These are phyloP conservation scores for Fusarium sp. DNA, from an alignment of 2,329 filamentous ascomycete genomes.

Conservation along the genomic window DNA sequence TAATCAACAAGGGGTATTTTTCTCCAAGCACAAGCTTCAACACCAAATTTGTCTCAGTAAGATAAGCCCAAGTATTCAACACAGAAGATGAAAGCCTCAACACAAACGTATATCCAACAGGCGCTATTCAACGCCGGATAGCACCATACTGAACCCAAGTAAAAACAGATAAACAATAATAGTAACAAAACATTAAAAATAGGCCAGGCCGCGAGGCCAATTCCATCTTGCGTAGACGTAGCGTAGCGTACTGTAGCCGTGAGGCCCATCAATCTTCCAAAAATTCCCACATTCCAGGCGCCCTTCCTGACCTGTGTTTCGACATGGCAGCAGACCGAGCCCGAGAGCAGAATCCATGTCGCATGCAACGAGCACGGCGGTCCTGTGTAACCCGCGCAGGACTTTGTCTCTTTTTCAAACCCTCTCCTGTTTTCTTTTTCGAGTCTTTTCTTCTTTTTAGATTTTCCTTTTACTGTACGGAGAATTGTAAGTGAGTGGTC, in stretches of 20 bases:
- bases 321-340: slow-evolving; percentile 29
- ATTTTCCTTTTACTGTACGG: slow-evolving; percentile 20
- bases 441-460: slow-evolving; percentile 24
- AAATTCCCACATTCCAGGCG: slow-evolving; percentile 39
- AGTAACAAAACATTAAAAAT: slow-evolving; percentile 40
- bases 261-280: slow-evolving; percentile 49
- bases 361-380: slow-evolving; percentile 39
- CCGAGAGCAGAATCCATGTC: slow-evolving; percentile 18
- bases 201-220: slow-evolving; percentile 48
- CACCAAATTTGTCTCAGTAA: slow-evolving; percentile 34
- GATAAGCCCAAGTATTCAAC: slow-evolving; percentile 7
- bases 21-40: slow-evolving; percentile 36
- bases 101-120: slow-evolving; percentile 17
- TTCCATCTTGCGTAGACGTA: slow-evolving; percentile 47
- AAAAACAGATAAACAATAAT: slow-evolving; percentile 19
- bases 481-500: slow-evolving; percentile 14
- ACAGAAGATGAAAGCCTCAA: slow-evolving; percentile 9
- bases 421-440: slow-evolving; percentile 31
- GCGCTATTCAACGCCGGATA: slow-evolving; percentile 42
- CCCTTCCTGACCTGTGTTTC: slow-evolving; percentile 34
- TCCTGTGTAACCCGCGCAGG: slow-evolving; percentile 49
- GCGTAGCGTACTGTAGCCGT: slow-evolving; percentile 42
- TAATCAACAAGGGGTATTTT: slow-evolving; percentile 41
- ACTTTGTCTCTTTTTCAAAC: slow-evolving; percentile 36
- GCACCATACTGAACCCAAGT: slow-evolving; percentile 28